phyloP scores from a whole-genome alignment of 164 flowering plant species.

The Chimonanthus salicifolius region DNA sequence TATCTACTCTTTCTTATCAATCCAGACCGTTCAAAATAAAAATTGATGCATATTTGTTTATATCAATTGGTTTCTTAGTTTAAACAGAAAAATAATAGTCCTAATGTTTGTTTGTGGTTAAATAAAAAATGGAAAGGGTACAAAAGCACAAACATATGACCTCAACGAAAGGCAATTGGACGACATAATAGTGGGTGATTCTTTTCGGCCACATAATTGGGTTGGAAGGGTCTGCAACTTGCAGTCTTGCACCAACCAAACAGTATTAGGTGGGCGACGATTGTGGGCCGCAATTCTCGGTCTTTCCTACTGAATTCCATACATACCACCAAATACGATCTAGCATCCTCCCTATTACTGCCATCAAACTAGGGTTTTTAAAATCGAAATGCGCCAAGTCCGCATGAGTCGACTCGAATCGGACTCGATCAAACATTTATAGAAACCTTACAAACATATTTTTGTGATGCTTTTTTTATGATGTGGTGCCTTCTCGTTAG shows the following conservation, averaged over 20 bases:
- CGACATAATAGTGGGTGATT: background rate
- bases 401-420: background rate
- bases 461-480: too few relatives aligned
- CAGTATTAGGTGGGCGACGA: background rate
- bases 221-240: background rate
- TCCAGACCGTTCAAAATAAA: background rate
- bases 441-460: background rate
- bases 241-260: background rate
- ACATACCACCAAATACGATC: background rate
- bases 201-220: background rate
- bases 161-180: background rate
- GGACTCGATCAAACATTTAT: background rate
- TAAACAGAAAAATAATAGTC: background rate
- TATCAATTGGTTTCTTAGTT: background rate
- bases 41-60: background rate
- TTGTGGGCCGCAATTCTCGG: background rate
- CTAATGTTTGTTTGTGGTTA: background rate
- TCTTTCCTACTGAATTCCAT: background rate
- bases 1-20: background rate
- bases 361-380: background rate
- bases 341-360: background rate
- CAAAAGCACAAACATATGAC: too few relatives aligned
- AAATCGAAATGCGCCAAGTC: background rate
- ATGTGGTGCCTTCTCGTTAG: too few relatives aligned
- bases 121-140: too few relatives aligned